These are phyloP conservation scores for Bodo saltans DNA, from an alignment of 78 protist species.

Conservation along the genomic window DNA sequence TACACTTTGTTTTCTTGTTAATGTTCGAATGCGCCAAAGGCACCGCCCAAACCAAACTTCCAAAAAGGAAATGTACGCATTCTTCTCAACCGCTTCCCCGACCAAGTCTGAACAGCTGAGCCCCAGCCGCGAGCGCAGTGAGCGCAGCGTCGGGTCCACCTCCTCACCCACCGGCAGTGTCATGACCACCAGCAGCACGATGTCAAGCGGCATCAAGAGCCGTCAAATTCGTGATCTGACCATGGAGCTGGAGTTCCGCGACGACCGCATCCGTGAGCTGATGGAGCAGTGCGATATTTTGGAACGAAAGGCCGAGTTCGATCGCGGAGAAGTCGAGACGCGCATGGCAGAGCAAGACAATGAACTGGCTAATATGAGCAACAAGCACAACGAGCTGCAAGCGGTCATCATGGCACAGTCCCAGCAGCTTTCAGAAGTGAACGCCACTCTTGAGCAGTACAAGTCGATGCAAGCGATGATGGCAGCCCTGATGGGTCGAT, in stretches of 20 bases:
- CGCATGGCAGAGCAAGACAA: not conserved
- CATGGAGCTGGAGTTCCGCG: not conserved
- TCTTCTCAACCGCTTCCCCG: too few species aligned
- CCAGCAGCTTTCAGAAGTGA: not conserved
- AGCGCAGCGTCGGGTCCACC: too few species aligned
- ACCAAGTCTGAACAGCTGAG: too few species aligned
- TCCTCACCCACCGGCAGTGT: too few species aligned
- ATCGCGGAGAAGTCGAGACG: not conserved
- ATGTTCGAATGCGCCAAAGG: too few species aligned
- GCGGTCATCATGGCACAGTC: not conserved
- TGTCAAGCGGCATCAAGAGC: not conserved
- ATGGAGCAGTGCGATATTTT: not conserved
- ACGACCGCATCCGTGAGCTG: not conserved
- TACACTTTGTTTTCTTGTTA: too few species aligned
- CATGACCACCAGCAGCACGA: not conserved
- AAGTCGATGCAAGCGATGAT: not conserved
- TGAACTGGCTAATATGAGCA: not conserved
- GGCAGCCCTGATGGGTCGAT: not conserved
- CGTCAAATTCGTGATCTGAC: not conserved
- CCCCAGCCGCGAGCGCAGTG: too few species aligned
- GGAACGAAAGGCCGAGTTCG: not conserved
- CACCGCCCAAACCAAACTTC: too few species aligned
- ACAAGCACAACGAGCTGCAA: not conserved
- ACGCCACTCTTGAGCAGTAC: not conserved
- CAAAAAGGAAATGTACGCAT: too few species aligned